Evolutionary conservation across 2,329 filamentous ascomycete genomes (phyloP).

Genomic region (Botrytis paeoniae): DNA sequence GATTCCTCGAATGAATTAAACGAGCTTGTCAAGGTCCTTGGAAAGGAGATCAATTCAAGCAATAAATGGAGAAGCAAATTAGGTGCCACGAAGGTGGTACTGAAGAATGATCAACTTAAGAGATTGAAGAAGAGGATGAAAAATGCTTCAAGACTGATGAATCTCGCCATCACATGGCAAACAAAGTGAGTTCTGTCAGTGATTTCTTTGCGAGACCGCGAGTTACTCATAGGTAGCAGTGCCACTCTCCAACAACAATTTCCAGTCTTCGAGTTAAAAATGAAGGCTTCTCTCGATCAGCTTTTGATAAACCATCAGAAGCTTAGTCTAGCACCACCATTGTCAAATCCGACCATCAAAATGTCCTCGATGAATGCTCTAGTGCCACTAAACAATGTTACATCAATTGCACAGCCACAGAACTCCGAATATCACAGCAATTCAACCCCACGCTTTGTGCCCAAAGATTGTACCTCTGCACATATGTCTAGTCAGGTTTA

Average conservation of each 20-base stretch:
- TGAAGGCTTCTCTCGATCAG: neutral
- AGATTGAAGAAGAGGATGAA: conserved; percentile 21
- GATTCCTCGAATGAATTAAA: conserved; percentile 17
- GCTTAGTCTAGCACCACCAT: neutral
- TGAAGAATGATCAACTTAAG: conserved; percentile 23
- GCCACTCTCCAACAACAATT: neutral
- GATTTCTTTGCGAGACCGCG: neutral
- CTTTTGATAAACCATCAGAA: neutral
- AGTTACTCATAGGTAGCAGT: neutral
- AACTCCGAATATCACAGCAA: neutral
- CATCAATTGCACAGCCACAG: neutral
- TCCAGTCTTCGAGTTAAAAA: neutral
- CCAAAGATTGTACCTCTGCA: neutral
- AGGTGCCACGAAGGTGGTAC: conserved; percentile 16
- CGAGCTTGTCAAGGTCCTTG: conserved; percentile 8
- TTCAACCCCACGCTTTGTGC: neutral
- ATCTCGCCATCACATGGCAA: conserved; percentile 20
- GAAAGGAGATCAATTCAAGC: conserved; percentile 13
- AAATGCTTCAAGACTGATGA: conserved; percentile 17
- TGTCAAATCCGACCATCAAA: neutral
- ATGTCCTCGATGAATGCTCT: no score
- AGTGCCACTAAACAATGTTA: neutral
- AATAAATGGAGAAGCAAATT: conserved; percentile 19
- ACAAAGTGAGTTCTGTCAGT: conserved; percentile 16
- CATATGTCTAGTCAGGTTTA: neutral